Percentiles rank a stretch among this genome's conserved stretches.
Conservation (phyloP, 2,329 filamentous ascomycete species). For the Aureobasidium melanogenum region DNA sequence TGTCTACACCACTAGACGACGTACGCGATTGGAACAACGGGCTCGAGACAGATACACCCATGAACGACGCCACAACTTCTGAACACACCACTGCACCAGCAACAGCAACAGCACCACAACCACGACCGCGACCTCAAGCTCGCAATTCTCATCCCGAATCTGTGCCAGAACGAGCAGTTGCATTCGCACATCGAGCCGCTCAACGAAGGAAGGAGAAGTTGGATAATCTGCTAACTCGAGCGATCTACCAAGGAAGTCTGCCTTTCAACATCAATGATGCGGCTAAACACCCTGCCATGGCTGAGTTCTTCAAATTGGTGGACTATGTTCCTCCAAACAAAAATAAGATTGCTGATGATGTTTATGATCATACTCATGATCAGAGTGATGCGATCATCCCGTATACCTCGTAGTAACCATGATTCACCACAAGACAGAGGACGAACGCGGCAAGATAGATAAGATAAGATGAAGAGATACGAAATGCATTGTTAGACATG, state of each 20-base stretch:
- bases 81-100: not conserved
- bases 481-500: not conserved
- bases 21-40: not conserved
- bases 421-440: not conserved
- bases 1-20: not conserved
- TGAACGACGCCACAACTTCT: not conserved
- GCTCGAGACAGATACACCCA: not conserved
- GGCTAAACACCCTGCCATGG: slow-evolving; percentile 1
- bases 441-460: not conserved
- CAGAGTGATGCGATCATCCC: not conserved
- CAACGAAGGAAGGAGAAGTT: not conserved
- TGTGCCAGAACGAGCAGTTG: not conserved
- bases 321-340: not conserved
- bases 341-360: not conserved
- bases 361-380: not conserved
- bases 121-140: not conserved
- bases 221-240: not conserved
- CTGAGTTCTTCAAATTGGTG: slow-evolving; percentile 2
- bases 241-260: not conserved
- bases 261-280: not conserved
- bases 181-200: not conserved
- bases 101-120: not conserved
- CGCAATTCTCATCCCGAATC: not conserved
- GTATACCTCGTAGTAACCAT: not conserved
- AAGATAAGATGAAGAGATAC: not conserved